Percentiles rank a stretch among this genome's conserved stretches.
These are phyloP conservation scores for Dalbergia oliveri DNA, from an alignment of 306 rosid species.

Conservation along the genomic window DNA sequence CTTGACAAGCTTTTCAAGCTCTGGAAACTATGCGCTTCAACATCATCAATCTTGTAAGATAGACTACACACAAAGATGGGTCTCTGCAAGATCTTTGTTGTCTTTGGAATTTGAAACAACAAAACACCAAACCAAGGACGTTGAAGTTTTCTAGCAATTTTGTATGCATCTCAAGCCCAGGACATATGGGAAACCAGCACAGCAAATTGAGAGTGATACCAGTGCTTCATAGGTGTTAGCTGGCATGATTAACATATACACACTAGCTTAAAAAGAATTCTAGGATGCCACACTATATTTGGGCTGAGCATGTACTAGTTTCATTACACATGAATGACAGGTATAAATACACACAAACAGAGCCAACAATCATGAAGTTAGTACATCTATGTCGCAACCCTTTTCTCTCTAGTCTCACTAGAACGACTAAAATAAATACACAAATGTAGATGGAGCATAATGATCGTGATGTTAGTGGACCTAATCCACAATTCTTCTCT, in stretches of 20 bases:
- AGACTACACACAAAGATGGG: background rate
- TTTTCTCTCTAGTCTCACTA: slow-evolving; percentile 1
- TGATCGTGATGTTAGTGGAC: slow-evolving; percentile 16
- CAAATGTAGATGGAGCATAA: background rate
- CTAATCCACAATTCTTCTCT: background rate
- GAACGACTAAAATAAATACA: slow-evolving; percentile 20
- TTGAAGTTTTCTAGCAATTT: no score
- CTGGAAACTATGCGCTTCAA: no score
- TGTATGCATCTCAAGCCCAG: no score
- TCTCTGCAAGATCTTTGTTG: background rate
- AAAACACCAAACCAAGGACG: no score
- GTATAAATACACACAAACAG: slow-evolving; percentile 1
- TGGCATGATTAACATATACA: slow-evolving; percentile 6
- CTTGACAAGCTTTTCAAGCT: no score
- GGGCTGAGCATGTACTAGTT: background rate
- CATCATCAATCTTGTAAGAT: no score
- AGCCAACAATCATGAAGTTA: background rate
- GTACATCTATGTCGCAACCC: slow-evolving; percentile 6
- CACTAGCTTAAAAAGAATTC: background rate
- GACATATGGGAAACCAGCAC: no score
- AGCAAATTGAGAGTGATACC: no score
- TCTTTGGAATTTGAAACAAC: background rate
- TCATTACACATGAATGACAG: background rate
- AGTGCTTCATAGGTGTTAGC: no score
- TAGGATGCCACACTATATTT: background rate